Base-by-base conservation (phyloP, 2,329 filamentous ascomycete species). In the Chrysoporthe puriensis region DNA sequence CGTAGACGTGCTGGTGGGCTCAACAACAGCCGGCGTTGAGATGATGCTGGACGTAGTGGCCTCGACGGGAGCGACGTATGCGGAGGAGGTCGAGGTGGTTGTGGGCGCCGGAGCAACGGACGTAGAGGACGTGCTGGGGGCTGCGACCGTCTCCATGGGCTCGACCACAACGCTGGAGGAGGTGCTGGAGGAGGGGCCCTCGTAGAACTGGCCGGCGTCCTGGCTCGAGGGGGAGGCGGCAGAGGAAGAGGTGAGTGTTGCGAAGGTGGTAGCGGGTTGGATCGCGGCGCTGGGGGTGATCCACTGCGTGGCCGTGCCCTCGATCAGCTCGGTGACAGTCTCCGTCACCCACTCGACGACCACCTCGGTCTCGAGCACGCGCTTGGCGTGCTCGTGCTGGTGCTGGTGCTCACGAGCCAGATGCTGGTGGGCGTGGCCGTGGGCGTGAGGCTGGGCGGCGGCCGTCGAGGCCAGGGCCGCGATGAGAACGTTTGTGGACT, bases 321-420 rank as follows among this genome's bases (percentile, higher is more conserved):
- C 85, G 65, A 87, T 74, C 62, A 80, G 67, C 77, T 83, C 76
- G 68, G 84, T 83, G 69, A 87, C 82, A 3, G 80, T 81, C 72
- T 84, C 81, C 7, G 82, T 85, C 72, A 86, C 83, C 79, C 82
- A 86, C 73, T 82, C 82, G 8, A 79, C 81, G 21, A 77, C 79
- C 76, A 77, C 79, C 58, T 78, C 76, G 54, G 83, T 85, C 71
- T 84, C 80, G 16, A 85, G 67, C 26, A 75, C 81, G 62, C 81
- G 79, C 76, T 82, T 82, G 61, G 77, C 72, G 66, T 76, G 74
- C 62, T 70, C 74, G 69, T 81, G 79, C 69, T 77, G 77, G 71
- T 79, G 76, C 68, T 79, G 79, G 67, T 78, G 78, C 44, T 63
- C 56, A 18, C 66, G 68, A 26, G 62, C 68, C 68, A 77, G 79